Conservation (phyloP, 1,284 basidiomycete species). For the Peniophora sp. region DNA sequence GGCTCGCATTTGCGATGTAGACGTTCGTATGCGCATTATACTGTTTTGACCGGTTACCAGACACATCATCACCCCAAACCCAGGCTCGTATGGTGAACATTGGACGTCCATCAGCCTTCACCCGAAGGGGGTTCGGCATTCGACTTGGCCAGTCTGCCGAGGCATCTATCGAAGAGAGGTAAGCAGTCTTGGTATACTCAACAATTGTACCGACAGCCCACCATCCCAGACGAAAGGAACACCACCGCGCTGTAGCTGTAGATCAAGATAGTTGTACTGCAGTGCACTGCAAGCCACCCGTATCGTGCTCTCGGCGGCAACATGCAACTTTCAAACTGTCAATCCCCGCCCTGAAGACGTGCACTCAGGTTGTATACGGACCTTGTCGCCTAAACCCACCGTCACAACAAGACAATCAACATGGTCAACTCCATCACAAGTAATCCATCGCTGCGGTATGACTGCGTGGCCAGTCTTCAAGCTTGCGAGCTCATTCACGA, state of each 20-base stretch:
- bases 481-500: constrained; percentile 21
- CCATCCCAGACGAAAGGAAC: no score
- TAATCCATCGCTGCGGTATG: constrained; percentile 14
- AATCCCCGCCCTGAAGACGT: no score
- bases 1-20: constrained; percentile 17
- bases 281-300: no score
- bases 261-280: no score
- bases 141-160: background rate
- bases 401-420: constrained; percentile 1
- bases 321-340: no score
- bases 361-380: no score
- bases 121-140: constrained; percentile 10
- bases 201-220: no score
- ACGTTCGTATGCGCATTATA: constrained; percentile 24
- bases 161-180: background rate
- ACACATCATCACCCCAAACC: constrained; percentile 24
- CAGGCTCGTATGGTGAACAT: constrained; percentile 10
- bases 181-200: no score
- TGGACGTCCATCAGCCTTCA: constrained; percentile 8
- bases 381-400: no score
- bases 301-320: no score
- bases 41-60: constrained; percentile 23
- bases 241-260: no score
- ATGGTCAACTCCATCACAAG: background rate
- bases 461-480: constrained; percentile 14